Evolutionary conservation across 2,329 filamentous ascomycete species (phyloP), one percentile per base, ranked within the genome.

Genomic region (Cladophialophora bantiana): DNA sequence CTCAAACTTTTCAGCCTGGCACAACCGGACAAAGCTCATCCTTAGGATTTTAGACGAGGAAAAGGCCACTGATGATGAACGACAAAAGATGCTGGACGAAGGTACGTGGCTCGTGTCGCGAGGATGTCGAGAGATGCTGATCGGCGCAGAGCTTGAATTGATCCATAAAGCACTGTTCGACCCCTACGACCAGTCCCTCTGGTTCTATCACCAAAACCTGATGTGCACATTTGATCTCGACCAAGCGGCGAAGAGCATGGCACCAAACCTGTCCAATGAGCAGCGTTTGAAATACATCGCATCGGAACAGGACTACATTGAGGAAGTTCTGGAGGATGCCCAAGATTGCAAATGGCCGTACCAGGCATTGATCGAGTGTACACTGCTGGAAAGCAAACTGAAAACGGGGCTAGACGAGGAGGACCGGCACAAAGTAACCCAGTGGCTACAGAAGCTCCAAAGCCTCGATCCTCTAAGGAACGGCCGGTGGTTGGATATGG

Each of bases 1-100:
- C 56, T 96, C 92, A 48, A 99, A 99, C 77, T 99, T 98, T 77
- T 97, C 93, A 3, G 95, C 95, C 1, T 98, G 95, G 94, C 95
- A 99, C 77, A 91, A 91, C 75, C 88, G 95, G 59, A 93, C 90
- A 72, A 92, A 91, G 75, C 83, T 98, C 26, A 95, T 97, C 62
- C 88, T 91, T 50, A 85, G 86, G 48, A 79, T 97, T 20, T 81
- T 98, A 58, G 80, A 87, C 18, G 91, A 96, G 78, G 86, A 92
- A 57, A 78, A 83, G 0, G 90, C 92, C 1, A 85, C 86, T 67
- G 84, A 87, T 57, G 80, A 78, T 20, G 85, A 87, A 56, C 85
- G 95, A 62, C 86, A 83, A 73, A 80, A 82, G 45, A 90, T 97
- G 74, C 82, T 98, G 7, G 89, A 94, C 61, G 81, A 88, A 71